These are phyloP conservation scores for Cyclotella cryptica DNA, from an alignment of 108 stramenopile genomes.

Conservation along the genomic window DNA sequence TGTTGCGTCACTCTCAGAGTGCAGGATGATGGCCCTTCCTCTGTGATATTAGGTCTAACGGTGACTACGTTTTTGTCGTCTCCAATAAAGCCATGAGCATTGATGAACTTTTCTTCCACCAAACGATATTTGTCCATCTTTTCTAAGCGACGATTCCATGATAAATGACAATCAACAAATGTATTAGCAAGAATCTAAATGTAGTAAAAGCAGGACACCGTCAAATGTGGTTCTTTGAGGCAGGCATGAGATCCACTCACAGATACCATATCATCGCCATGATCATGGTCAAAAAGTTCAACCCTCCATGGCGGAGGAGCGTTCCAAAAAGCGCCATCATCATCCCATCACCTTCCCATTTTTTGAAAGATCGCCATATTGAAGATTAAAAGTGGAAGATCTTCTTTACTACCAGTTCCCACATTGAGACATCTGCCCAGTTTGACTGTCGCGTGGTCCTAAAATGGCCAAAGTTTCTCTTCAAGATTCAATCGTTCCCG, in stretches of 20 bases:
- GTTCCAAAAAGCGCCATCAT: background rate
- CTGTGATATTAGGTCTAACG: constrained; percentile 6
- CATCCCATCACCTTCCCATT: background rate
- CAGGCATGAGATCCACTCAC: constrained; percentile 5
- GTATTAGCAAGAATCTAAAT: background rate
- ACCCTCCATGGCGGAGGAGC: background rate
- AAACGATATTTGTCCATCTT: constrained; percentile 90
- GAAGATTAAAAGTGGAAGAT: background rate
- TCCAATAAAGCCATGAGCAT: constrained; percentile 49
- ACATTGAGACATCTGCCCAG: background rate
- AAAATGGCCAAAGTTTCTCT: too few species aligned
- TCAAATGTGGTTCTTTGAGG: too few species aligned
- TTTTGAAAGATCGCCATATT: background rate
- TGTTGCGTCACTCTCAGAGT: constrained; percentile 85
- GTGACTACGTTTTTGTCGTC: constrained; percentile 57
- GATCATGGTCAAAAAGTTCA: constrained; percentile 11
- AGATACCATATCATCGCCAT: constrained; percentile 17
- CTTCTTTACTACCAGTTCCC: background rate
- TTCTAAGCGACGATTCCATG: background rate
- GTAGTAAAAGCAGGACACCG: too few species aligned
- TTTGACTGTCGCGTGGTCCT: too few species aligned
- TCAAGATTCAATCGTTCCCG: too few species aligned
- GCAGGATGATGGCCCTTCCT: constrained; percentile 26
- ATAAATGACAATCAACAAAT: background rate
- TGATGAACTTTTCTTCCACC: constrained; percentile 69